Base-by-base conservation (phyloP, 2,329 filamentous ascomycete genomes). In the Calycina herbarum region DNA sequence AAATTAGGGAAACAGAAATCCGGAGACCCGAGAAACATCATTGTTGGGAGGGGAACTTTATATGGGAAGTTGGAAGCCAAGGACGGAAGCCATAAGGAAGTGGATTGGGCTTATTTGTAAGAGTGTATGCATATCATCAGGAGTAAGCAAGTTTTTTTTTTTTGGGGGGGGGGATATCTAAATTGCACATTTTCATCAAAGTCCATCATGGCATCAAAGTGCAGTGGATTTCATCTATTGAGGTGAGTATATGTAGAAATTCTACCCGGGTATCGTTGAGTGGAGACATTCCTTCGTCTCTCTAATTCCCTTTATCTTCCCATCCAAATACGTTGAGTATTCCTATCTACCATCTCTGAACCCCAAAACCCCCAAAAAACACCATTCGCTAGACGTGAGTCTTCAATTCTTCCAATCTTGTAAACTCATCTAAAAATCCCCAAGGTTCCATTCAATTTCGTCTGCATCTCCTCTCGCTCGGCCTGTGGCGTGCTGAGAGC, bases 381-480 rank as follows among this genome's bases (percentile, higher is more conserved):
- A 15, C 51, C 51, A 57, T 57, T n/a, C 27, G 5, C 29, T 38
- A 27, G 20, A 62, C 35, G n/a, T 20, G 13, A 38, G 20, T 35
- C 45, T 11, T 31, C 7, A 17, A 33, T 7, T 17, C 5, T 15
- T n/a, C 62, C 1, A 20, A 63, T 8, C 11, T 40, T 42, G 20
- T 20, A 29, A 60, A 29, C 3, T 64, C 54, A 60, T 63, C 57
- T 59, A 65, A 75, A 75, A 56, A 74, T 57, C 1, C 73, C 73
- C 24, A 76, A 54, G 2, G 72, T 75, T 8, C 73, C 72, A 63
- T 67, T 69, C 17, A 76, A 78, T 78, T 94, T 94, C 6, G 87
- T 88, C 73, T 89, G 82, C 93, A 98, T 97, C 82, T 98, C 95
- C 67, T 96, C 91, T 79, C 89, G 90, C 81, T 98, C 94, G 2